Percentiles rank a stretch among this genome's conserved stretches.
These are phyloP conservation scores for Diaporthe citri DNA, from an alignment of 2,329 filamentous ascomycete species.

Conservation along the genomic window DNA sequence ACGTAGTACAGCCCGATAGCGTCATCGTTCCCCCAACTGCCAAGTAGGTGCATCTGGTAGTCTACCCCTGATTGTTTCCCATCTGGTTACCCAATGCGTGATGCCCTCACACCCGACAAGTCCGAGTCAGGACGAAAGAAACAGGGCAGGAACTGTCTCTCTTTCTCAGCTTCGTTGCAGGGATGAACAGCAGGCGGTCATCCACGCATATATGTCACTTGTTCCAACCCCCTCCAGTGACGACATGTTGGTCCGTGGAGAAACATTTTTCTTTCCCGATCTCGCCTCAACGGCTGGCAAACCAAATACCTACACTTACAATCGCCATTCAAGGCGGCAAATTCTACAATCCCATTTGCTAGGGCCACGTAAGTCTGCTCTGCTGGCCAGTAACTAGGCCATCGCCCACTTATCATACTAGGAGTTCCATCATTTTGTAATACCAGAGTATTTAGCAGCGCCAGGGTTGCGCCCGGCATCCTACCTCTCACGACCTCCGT, in stretches of 20 bases:
- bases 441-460: neutral
- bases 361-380: neutral
- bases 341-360: neutral
- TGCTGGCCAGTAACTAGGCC: neutral
- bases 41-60: neutral
- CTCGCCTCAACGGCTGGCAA: neutral
- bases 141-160: neutral
- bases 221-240: neutral
- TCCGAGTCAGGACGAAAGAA: conserved; percentile 15
- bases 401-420: conserved; percentile 4
- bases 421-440: neutral
- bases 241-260: neutral
- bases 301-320: neutral
- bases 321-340: neutral
- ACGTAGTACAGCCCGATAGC: conserved; percentile 1
- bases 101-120: conserved; percentile 16
- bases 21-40: conserved; percentile 12
- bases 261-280: neutral
- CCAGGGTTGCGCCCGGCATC: neutral
- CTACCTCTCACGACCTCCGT: neutral
- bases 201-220: conserved; percentile 14
- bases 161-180: neutral
- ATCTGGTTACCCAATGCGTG: neutral
- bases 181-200: neutral
- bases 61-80: conserved; percentile 5